A percentile compares a stretch with the other conserved stretches of the same genome.
These are phyloP conservation scores for Saccharomyces hybrid DNA, from an alignment of 1,139 yeast species.

Conservation along the genomic window DNA sequence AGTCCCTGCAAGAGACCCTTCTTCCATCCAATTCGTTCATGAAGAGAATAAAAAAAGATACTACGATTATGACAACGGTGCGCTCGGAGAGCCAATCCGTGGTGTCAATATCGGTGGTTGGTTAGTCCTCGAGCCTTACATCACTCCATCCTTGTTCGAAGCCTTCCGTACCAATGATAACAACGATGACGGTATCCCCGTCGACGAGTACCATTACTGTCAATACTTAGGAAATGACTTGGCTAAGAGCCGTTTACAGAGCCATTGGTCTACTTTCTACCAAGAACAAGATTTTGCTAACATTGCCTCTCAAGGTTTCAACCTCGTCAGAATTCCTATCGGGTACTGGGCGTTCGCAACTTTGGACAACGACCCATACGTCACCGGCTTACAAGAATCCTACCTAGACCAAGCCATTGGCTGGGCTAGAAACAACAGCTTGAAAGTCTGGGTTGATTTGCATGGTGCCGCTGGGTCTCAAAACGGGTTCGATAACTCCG, in stretches of 20 bases:
- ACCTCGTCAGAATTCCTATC: slow-evolving; percentile 81
- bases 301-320: slow-evolving; percentile 62
- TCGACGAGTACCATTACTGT: slow-evolving; percentile 77
- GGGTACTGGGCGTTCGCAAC: slow-evolving; percentile 91
- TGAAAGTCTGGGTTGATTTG: slow-evolving; percentile 84
- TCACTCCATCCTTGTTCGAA: slow-evolving; percentile 74
- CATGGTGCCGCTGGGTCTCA: slow-evolving; percentile 98
- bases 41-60: slow-evolving; percentile 20
- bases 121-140: slow-evolving; percentile 82
- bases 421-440: slow-evolving; percentile 58
- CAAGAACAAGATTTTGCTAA: slow-evolving; percentile 62
- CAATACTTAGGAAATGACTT: slow-evolving; percentile 52
- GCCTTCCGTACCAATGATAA: slow-evolving; percentile 29
- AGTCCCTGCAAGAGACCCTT: slow-evolving; percentile 16
- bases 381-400: slow-evolving; percentile 71
- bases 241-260: slow-evolving; percentile 44
- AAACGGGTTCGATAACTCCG: slow-evolving; percentile 94
- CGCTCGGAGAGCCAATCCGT: slow-evolving; percentile 34
- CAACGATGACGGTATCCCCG: slow-evolving; percentile 46
- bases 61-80: slow-evolving; percentile 18
- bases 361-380: slow-evolving; percentile 70
- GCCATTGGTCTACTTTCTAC: slow-evolving; percentile 78
- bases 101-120: slow-evolving; percentile 93
- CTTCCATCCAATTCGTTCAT: slow-evolving; percentile 17
- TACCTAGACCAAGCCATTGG: slow-evolving; percentile 67